Evolutionary conservation across 2,329 filamentous ascomycete species (phyloP), one percentile per base, ranked within the genome.

Genomic region (Exophiala sp.): DNA sequence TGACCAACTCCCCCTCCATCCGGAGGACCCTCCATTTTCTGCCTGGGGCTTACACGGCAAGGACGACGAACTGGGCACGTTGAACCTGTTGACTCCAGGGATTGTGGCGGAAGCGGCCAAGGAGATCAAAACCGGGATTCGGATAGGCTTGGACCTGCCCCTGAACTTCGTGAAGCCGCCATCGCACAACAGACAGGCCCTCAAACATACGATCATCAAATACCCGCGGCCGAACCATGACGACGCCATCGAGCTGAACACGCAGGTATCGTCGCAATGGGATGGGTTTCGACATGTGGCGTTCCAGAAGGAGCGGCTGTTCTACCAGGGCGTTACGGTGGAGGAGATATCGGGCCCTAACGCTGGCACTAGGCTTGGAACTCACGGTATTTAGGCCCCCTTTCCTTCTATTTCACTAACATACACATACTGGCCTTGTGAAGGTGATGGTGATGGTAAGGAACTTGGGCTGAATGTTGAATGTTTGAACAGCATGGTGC

Each of bases 71-170:
- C 37, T 48, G 22, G 45, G 45, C 11, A 13, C 32, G 18, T 32
- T 48, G 37, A 46, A 46, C 21, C 43, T 46, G 10, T 9, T 46
- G 14, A 79, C 75, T 0, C 68, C 72, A 0, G 62, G 67, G n/a
- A 66, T 65, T 11, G 66, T 71, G 9, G 34, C 35, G 29, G 63
- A 62, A 7, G 58, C 63, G 9, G 72, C 72, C 0, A 65, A 70
- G 1, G 72, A 75, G 56, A 74, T 76, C 46, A 64, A 66, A 37
- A 64, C 64, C 7, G 70, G 52, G 3, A 30, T 40, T 10, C 43
- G 52, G 7, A 43, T 55, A 21, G 18, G 35, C 1, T 24, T 52
- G 10, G 48, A 55, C 60, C 69, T 67, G 63, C 60, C 61, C 6
- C 58, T 71, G 16, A 37, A 44, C 34, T 21, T 16, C 8, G 19